Evolutionary conservation across 164 flowering plant species (phyloP), one percentile per base, ranked within the genome.

Genomic region (Stephania yunnanensis): DNA sequence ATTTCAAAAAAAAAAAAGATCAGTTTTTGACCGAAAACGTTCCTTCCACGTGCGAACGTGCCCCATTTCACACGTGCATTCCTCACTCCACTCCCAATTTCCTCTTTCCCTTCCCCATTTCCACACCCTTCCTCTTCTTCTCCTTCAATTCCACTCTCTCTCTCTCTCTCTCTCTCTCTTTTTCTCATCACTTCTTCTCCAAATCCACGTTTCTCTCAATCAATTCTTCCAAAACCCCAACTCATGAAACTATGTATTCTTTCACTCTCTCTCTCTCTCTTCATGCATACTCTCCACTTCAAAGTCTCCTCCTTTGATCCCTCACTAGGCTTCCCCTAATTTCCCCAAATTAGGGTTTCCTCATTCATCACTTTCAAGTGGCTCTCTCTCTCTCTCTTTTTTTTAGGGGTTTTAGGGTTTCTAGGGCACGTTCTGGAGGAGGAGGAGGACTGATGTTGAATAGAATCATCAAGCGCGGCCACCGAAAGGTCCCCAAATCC

Each of bases 381-480:
- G 8, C 45, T 19, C n/a, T n/a, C n/a, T n/a, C n/a, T n/a, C n/a
- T n/a, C n/a, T n/a, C n/a, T n/a, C n/a, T 31, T 44, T 29, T 25
- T 8, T 69, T 11, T 19, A 19, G 46, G 50, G 42, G 50, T 58
- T 13, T 17, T 72, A 0, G 48, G 50, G 66, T 68, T 52, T n/a
- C 46, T 36, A 66, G 58, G 72, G 52, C 52, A 58, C 9, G 45
- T 46, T 67, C 6, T 42, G 7, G 65, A 29, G 58, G 78, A 78
- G 25, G 25, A 25, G 25, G 42, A 36, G 42, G 42, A 36, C 1
- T 2, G 61, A 89, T 91, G 97, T 87, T 91, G 2, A 87, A 85
- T 82, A 91, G 83, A 45, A 82, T 90, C 46, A 90, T 91, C 6
- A 91, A 88, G 81, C 87, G 92, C 5, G 88, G 89, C 77, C 80